Evolutionary conservation across 352 stramenopile species (phyloP).

Genomic region (Pythium insidiosum): DNA sequence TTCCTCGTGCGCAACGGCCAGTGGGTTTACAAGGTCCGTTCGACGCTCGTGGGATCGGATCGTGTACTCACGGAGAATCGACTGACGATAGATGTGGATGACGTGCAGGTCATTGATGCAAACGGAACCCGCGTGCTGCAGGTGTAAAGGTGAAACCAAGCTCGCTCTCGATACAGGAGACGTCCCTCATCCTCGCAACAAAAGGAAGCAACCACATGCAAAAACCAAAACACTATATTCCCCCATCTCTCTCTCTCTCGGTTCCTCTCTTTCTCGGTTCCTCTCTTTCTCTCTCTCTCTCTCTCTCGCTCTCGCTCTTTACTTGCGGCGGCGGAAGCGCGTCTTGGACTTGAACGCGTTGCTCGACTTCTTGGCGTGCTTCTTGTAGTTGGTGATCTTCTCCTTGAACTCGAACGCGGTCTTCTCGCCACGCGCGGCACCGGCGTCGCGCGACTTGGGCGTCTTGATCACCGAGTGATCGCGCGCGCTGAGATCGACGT

Average conservation of each 20-base stretch:
- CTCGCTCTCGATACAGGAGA: too few relatives aligned
- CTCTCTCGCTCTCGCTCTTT: slow-evolving; percentile 14
- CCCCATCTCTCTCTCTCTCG: too few relatives aligned
- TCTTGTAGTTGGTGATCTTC: slow-evolving; percentile 88
- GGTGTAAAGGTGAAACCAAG: slow-evolving; percentile 35
- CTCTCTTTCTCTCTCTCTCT: not conserved
- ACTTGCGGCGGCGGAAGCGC: slow-evolving; percentile 82
- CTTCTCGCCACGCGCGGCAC: slow-evolving; percentile 27
- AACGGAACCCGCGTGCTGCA: slow-evolving; percentile 60
- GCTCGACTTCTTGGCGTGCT: slow-evolving; percentile 82
- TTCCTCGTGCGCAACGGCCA: slow-evolving; percentile 85
- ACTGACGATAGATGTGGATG: not conserved
- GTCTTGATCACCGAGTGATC: slow-evolving; percentile 28
- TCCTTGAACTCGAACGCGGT: slow-evolving; percentile 84
- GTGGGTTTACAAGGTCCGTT: slow-evolving; percentile 69
- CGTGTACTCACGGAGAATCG: not conserved
- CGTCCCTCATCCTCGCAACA: too few relatives aligned
- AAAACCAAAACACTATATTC: too few relatives aligned
- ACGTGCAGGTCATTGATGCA: slow-evolving; percentile 46
- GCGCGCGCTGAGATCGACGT: slow-evolving; percentile 56
- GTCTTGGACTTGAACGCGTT: slow-evolving; percentile 89
- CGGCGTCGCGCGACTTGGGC: slow-evolving; percentile 16
- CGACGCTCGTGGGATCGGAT: not conserved
- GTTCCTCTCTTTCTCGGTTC: too few relatives aligned
- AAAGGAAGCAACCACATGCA: too few relatives aligned